phyloP scores from a whole-genome alignment of 2,329 filamentous ascomycete genomes.

The Chalaropsis ovoidea region DNA sequence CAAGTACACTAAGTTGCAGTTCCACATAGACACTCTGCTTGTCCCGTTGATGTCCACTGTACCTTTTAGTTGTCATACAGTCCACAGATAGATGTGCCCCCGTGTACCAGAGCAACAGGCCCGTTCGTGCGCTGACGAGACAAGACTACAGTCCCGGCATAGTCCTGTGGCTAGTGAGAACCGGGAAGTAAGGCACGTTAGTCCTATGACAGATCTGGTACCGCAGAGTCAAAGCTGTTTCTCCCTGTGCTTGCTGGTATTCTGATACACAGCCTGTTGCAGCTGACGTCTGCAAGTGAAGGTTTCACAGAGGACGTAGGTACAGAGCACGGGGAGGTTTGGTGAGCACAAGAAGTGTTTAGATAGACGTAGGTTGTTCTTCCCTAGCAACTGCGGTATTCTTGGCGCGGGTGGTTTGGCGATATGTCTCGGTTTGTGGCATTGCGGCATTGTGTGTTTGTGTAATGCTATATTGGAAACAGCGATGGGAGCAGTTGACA shows the following conservation, averaged over 20 bases:
- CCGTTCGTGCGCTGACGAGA: background rate
- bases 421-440: background rate
- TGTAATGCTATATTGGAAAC: background rate
- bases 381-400: too few species aligned
- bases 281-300: background rate
- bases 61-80: background rate
- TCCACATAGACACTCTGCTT: background rate
- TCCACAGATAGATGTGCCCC: background rate
- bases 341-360: background rate
- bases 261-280: background rate
- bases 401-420: conserved; percentile 3
- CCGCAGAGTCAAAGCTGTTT: background rate
- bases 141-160: background rate
- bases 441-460: background rate
- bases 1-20: background rate
- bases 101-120: background rate
- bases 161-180: background rate
- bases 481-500: conserved; percentile 4
- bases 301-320: background rate
- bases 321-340: background rate
- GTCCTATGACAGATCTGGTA: background rate
- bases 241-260: too few species aligned
- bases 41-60: background rate
- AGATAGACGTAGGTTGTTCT: background rate
- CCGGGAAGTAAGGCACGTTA: background rate